Conservation (phyloP, 768 basidiomycete species). For the Tulasnella calospora region DNA sequence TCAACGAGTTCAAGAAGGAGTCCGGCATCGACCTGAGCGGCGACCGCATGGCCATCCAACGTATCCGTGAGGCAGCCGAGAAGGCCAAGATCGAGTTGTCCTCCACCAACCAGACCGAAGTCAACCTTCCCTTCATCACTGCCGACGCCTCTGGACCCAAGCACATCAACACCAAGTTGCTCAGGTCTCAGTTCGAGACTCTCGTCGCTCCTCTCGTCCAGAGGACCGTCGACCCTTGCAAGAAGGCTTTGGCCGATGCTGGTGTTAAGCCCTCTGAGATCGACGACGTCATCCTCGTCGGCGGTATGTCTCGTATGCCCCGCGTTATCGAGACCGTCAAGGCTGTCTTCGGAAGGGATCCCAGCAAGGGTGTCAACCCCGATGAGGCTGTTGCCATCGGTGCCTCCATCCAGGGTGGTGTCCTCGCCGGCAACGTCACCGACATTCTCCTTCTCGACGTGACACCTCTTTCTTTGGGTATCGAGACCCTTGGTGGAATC, state of each 20-base stretch:
- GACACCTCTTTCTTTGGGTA: constrained; percentile 92
- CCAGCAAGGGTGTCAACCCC: constrained; percentile 98
- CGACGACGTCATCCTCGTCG: constrained; percentile 95
- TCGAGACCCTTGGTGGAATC: constrained; percentile 49
- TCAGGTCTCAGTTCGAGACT: constrained; percentile 83
- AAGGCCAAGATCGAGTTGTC: constrained; percentile 99
- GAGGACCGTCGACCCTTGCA: constrained; percentile 91
- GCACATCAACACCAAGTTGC: constrained; percentile 90
- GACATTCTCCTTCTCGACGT: constrained; percentile 93
- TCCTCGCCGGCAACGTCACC: constrained; percentile 91
- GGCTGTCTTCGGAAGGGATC: constrained; percentile 88
- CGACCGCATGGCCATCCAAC: constrained; percentile 96
- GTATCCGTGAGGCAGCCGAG: constrained; percentile 98
- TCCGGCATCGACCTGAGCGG: constrained; percentile 69
- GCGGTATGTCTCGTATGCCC: constrained; percentile 99
- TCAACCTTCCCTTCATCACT: constrained; percentile 97
- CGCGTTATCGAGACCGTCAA: constrained; percentile 92
- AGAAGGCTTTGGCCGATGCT: constrained; percentile 92
- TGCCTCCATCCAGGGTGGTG: constrained; percentile 96
- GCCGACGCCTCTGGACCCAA: constrained; percentile 92
- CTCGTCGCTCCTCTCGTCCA: constrained; percentile 78
- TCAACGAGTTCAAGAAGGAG: constrained; percentile 93
- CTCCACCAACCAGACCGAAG: constrained; percentile 89
- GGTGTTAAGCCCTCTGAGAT: constrained; percentile 89
- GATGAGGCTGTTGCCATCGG: constrained; percentile 99